Percentiles rank a stretch among this genome's conserved stretches.
These are phyloP conservation scores for Datura wrightii DNA, from an alignment of 257 asterid species.

Conservation along the genomic window DNA sequence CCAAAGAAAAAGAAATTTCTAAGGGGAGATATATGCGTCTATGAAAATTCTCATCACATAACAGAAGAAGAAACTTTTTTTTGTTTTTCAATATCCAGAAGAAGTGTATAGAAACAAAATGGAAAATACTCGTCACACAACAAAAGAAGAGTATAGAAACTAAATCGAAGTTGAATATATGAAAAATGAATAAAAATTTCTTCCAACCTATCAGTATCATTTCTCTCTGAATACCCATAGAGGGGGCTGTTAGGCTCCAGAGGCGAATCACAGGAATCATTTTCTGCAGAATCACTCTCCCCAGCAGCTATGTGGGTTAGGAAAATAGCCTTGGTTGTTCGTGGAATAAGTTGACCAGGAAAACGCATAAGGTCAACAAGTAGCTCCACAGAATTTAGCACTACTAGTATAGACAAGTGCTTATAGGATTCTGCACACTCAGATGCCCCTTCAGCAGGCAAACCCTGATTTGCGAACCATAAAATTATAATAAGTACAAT, in stretches of 20 bases:
- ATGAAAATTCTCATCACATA: background rate
- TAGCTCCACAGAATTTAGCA: conserved; percentile 76
- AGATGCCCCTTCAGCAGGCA: conserved; percentile 82
- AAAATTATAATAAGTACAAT: conserved; percentile 19
- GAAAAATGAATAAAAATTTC: conserved; percentile 11
- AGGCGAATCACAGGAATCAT: conserved; percentile 99
- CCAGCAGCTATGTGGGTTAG: conserved; percentile 92
- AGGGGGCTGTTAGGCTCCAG: conserved; percentile 98
- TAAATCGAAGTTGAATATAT: background rate
- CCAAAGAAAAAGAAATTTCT: background rate
- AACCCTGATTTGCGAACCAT: conserved; percentile 66
- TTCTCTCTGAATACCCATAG: conserved; percentile 79
- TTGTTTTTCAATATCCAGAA: background rate
- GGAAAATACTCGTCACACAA: background rate
- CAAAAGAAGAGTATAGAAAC: background rate
- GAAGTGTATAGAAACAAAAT: background rate
- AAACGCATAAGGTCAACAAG: conserved; percentile 83
- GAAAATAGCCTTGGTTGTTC: conserved; percentile 74
- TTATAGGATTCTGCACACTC: conserved; percentile 87
- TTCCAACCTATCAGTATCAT: conserved; percentile 73
- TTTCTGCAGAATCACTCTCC: conserved; percentile 99
- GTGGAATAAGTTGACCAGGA: conserved; percentile 92
- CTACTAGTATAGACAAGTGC: conserved; percentile 89
- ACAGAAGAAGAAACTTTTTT: background rate
- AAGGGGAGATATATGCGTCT: background rate